These are phyloP conservation scores for Gillenia trifoliata DNA, from an alignment of 306 rosid species.

Conservation along the genomic window DNA sequence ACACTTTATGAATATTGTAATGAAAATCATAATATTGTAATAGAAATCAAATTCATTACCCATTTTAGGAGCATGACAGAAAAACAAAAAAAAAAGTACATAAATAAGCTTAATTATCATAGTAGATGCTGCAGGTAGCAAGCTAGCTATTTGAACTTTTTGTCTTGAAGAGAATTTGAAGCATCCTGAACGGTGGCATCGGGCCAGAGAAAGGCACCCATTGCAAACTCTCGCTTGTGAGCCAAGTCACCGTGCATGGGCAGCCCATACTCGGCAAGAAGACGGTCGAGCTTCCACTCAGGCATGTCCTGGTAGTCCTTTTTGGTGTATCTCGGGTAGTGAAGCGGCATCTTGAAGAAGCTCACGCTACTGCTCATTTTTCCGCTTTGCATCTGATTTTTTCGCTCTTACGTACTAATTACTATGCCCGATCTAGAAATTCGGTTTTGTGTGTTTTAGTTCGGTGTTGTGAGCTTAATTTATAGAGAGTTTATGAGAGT, in stretches of 20 bases:
- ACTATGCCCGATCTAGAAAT: neutral
- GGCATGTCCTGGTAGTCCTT: slow-evolving; percentile 75
- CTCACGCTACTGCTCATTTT: slow-evolving; percentile 12
- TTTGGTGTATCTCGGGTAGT: slow-evolving; percentile 65
- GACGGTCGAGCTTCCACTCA: slow-evolving; percentile 64
- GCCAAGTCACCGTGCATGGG: slow-evolving; percentile 57
- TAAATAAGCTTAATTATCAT: too few species aligned
- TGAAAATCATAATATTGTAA: neutral
- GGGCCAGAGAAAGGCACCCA: slow-evolving; percentile 83
- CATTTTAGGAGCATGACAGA: neutral
- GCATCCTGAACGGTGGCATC: slow-evolving; percentile 5
- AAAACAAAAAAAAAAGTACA: neutral
- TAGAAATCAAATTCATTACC: neutral
- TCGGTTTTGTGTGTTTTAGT: neutral
- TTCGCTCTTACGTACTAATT: neutral
- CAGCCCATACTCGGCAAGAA: slow-evolving; percentile 72
- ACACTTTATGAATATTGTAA: too few species aligned
- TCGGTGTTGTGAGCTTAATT: neutral
- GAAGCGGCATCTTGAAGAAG: slow-evolving; percentile 77
- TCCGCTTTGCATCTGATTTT: slow-evolving; percentile 35
- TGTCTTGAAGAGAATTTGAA: slow-evolving; percentile 7
- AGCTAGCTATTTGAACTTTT: slow-evolving; percentile 6
- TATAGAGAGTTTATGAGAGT: neutral
- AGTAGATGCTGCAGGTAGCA: neutral
- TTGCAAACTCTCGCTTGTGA: slow-evolving; percentile 64